A percentile compares a stretch with the other conserved stretches of the same genome.
Conservation (phyloP, 1,139 yeast species). For the Lodderomyces orthopsilosis region DNA sequence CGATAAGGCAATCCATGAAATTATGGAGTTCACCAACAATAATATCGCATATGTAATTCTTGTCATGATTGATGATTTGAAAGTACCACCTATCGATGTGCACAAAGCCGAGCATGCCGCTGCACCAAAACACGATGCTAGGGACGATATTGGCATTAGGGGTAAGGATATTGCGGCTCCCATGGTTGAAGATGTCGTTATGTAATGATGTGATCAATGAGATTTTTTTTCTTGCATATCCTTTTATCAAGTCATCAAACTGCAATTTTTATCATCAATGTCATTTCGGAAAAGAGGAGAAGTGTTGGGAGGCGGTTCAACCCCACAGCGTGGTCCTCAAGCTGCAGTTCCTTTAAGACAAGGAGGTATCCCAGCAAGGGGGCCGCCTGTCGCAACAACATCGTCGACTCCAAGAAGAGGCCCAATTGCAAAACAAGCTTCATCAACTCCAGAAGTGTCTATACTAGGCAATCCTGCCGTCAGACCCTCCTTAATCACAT, state of each 20-base stretch:
- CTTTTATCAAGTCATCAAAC: not conserved
- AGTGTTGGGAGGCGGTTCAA: constrained; percentile 35
- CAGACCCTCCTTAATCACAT: constrained; percentile 73
- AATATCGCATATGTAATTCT: constrained; percentile 82
- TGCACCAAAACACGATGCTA: constrained; percentile 83
- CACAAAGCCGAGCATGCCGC: constrained; percentile 74
- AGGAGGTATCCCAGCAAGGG: constrained; percentile 14
- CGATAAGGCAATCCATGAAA: constrained; percentile 90
- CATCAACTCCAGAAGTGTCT: constrained; percentile 10
- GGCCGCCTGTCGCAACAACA: constrained; percentile 16
- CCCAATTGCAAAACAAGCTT: constrained; percentile 8
- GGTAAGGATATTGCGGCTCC: constrained; percentile 84
- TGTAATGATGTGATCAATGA: not conserved
- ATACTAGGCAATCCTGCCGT: constrained; percentile 52
- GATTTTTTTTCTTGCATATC: constrained; percentile 3
- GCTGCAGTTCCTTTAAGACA: constrained; percentile 14
- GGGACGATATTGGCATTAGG: constrained; percentile 55
- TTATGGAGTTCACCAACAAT: constrained; percentile 69
- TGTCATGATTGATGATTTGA: constrained; percentile 60
- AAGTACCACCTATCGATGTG: constrained; percentile 57
- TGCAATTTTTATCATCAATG: constrained; percentile 41
- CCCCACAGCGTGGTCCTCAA: constrained; percentile 8
- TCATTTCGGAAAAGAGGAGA: constrained; percentile 74
- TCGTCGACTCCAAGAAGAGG: constrained; percentile 13
- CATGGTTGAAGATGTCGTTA: constrained; percentile 44